Percentiles rank a stretch among this genome's conserved stretches.
phyloP scores from a whole-genome alignment of 768 basidiomycete species.

The Plicaturopsis crispa region DNA sequence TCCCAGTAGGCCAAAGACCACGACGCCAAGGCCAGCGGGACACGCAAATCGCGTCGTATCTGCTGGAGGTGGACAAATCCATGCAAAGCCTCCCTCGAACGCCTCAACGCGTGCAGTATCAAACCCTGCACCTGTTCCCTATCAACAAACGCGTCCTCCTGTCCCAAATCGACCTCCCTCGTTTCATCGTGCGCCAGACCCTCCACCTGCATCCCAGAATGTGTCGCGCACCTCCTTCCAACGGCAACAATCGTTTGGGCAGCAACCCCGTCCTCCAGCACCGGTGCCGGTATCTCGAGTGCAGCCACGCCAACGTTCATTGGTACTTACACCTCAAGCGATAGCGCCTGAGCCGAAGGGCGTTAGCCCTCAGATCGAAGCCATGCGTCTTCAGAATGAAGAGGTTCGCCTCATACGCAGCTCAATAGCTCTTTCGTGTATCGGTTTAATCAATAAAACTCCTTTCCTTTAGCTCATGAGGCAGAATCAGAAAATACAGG shows the following conservation, averaged over 20 bases:
- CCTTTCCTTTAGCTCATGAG: slow-evolving; percentile 36
- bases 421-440: slow-evolving; percentile 1
- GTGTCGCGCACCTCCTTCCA: too few relatives aligned
- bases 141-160: neutral
- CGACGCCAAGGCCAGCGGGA: too few relatives aligned
- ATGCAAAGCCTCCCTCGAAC: slow-evolving; percentile 6
- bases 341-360: too few relatives aligned
- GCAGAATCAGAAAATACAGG: slow-evolving; percentile 39
- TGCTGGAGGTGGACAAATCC: slow-evolving; percentile 9
- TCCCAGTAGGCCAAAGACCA: too few relatives aligned
- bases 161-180: slow-evolving; percentile 7
- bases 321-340: too few relatives aligned
- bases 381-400: slow-evolving; percentile 30
- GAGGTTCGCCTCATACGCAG: slow-evolving; percentile 30
- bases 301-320: too few relatives aligned
- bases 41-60: slow-evolving; percentile 12
- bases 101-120: slow-evolving; percentile 7
- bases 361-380: slow-evolving; percentile 9
- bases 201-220: too few relatives aligned
- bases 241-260: too few relatives aligned
- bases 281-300: too few relatives aligned
- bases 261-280: too few relatives aligned
- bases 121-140: neutral
- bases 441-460: slow-evolving; percentile 7
- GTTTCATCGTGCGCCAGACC: too few relatives aligned